Conservation (phyloP, 495 filamentous ascomycete genomes). For the Penicillium cosmopolitanum region DNA sequence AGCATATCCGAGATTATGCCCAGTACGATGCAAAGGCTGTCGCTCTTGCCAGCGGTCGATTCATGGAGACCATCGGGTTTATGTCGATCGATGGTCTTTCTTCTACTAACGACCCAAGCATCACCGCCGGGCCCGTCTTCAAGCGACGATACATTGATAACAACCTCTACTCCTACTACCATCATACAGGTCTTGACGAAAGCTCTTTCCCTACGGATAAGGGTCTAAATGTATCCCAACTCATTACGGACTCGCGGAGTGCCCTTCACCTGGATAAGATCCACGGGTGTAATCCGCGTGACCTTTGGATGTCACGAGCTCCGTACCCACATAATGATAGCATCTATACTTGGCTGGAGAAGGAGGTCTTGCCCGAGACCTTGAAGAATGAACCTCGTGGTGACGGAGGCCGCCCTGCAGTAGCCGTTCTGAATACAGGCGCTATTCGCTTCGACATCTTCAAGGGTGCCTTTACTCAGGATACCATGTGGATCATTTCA, state of each 20-base stretch:
- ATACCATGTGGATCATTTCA: conserved; percentile 81
- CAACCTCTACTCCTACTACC: conserved; percentile 81
- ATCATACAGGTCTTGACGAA: conserved; percentile 74
- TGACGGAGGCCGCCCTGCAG: conserved; percentile 54
- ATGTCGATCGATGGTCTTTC: conserved; percentile 79
- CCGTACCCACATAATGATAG: conserved; percentile 70
- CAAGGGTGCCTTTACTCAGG: conserved; percentile 84
- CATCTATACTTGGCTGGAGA: conserved; percentile 81
- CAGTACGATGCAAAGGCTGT: conserved; percentile 80
- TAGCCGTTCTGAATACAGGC: conserved; percentile 86
- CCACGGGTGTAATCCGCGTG: conserved; percentile 81
- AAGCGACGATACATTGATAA: conserved; percentile 91
- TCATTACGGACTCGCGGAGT: conserved; percentile 71
- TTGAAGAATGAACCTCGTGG: conserved; percentile 48
- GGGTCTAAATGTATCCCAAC: conserved; percentile 71
- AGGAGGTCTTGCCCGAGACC: conserved; percentile 68
- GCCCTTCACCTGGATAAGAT: conserved; percentile 70
- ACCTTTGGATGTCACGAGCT: conserved; percentile 78
- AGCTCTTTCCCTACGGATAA: conserved; percentile 77
- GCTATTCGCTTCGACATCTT: conserved; percentile 95
- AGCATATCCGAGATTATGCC: conserved; percentile 84
- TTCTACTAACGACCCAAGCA: conserved; percentile 39
- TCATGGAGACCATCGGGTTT: conserved; percentile 98
- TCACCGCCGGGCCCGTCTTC: conserved; percentile 57
- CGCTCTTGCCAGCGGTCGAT: conserved; percentile 87